Base-by-base conservation (phyloP, 805 yeast genomes). In the Candida mattraensis region DNA sequence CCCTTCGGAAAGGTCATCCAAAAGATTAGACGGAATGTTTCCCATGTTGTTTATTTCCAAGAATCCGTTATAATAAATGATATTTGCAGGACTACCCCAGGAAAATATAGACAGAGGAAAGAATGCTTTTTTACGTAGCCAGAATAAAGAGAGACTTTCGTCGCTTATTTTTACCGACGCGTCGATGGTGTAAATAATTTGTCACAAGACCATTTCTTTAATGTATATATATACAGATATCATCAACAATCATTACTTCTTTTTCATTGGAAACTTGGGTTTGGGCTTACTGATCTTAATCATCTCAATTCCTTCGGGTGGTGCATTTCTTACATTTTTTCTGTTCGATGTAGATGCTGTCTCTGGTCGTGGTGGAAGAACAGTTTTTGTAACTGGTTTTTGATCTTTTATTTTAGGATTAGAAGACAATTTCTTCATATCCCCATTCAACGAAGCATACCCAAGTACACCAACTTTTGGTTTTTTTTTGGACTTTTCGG, bases 1-100 rank as follows among this genome's bases (percentile, higher is more conserved):
- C 16, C 88, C 91, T 57, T 83, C 89, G 50, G 85, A 76, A 16
- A 87, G 71, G 45, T 76, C 74, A 40, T 84, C 93, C 42, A 87
- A 54, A 18, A 76, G 53, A 33, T 50, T 52, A 2, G 67, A 62
- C 19, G 66, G 65, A 42, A 58, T 56, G 35, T 60, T 56, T 14
- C 67, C 67, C 67, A 63, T 63, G 10, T 4, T 44, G 7, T 19
- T 27, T 17, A 9, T 10, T 16, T n/a, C 14, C 20, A 11, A 17
- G 7, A 5, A 19, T n/a, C 13, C 19, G 17, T 22, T 22, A n/a
- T 15, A 18, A 18, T 22, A 18, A 22, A 24, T 11, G 28, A 12
- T 17, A 22, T 19, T 14, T 33, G n/a, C n/a, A n/a, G n/a, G n/a
- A n/a, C n/a, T n/a, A n/a, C n/a, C n/a, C n/a, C n/a, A n/a, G n/a